Evolutionary conservation across 179 eudicot genomes (phyloP).

Genomic region (Corrigiola litoralis): DNA sequence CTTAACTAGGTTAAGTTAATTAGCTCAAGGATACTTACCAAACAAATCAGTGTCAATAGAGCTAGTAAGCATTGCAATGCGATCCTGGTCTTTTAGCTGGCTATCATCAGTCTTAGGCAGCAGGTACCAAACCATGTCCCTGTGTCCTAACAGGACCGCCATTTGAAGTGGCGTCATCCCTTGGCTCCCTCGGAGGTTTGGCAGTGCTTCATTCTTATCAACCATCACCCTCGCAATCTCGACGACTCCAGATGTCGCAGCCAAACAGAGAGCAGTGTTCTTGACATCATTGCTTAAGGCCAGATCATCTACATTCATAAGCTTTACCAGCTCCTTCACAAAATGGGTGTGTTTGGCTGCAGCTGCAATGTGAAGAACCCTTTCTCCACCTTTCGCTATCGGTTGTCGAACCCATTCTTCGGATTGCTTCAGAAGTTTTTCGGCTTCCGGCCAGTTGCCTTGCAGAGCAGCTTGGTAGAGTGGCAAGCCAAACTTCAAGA

Average conservation of each 20-base stretch:
- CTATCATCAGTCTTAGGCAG: background rate
- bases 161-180: constrained; percentile 12
- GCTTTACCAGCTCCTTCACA: background rate
- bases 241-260: constrained; percentile 13
- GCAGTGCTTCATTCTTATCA: background rate
- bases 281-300: background rate
- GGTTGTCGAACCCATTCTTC: no score
- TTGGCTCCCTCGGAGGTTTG: constrained; percentile 5
- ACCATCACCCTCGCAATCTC: constrained; percentile 6
- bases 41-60: background rate
- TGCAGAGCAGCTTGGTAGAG: no score
- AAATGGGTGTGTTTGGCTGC: constrained; percentile 2
- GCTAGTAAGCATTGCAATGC: background rate
- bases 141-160: constrained; percentile 16
- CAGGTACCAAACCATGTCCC: constrained; percentile 9
- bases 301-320: background rate
- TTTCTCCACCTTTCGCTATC: no score
- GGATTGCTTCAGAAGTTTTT: no score
- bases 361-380: constrained; percentile 17
- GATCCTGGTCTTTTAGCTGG: background rate
- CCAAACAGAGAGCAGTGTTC: constrained; percentile 15
- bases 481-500: no score
- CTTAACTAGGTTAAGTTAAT: background rate
- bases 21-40: constrained; percentile 1
- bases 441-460: no score